Evolutionary conservation across 768 basidiomycete genomes (phyloP).

Genomic region (Mycena kentingensis): DNA sequence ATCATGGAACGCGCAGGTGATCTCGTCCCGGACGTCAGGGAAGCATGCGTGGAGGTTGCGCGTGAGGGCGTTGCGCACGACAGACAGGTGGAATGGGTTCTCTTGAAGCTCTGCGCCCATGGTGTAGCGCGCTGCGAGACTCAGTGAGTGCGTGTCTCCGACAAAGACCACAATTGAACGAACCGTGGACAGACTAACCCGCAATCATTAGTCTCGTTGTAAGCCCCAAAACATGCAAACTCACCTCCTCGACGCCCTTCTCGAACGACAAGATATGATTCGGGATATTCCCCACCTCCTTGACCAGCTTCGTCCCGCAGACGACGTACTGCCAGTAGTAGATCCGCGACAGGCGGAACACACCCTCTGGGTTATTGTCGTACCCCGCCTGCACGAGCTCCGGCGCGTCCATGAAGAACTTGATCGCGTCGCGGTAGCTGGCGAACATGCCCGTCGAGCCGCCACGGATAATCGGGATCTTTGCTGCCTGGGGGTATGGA

Average conservation of each 20-base stretch:
- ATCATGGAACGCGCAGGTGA: conserved; percentile 22
- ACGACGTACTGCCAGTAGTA: conserved; percentile 43
- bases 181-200: background rate
- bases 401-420: conserved; percentile 1
- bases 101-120: conserved; percentile 3
- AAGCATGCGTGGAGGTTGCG: conserved; percentile 31
- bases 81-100: conserved; percentile 9
- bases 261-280: conserved; percentile 42
- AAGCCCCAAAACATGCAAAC: background rate
- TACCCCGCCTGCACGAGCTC: conserved; percentile 9
- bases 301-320: conserved; percentile 31
- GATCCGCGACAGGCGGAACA: conserved; percentile 8
- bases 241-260: conserved; percentile 36
- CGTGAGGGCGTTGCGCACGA: conserved; percentile 16
- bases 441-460: conserved; percentile 8
- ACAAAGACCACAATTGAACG: background rate
- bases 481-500: no score
- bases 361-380: conserved; percentile 9
- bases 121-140: background rate
- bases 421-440: conserved; percentile 11
- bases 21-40: conserved; percentile 38
- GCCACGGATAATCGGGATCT: conserved; percentile 5
- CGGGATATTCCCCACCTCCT: conserved; percentile 43
- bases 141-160: background rate
- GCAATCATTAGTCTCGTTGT: no score